Base-by-base conservation (phyloP, 148 eudicot genomes). In the Spergularia bocconei region DNA sequence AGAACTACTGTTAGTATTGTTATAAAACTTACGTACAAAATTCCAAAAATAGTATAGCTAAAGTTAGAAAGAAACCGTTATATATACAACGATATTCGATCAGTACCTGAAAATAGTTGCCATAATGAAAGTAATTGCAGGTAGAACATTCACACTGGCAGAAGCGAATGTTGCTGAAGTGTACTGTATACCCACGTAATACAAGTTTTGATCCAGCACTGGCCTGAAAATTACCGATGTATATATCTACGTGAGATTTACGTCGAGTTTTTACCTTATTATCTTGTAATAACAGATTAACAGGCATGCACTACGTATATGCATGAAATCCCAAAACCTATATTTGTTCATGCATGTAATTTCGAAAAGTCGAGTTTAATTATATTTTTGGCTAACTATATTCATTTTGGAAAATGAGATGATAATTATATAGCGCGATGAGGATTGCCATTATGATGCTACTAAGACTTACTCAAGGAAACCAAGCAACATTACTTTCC, bases 21-120 rank as follows among this genome's bases (percentile, higher is more conserved):
- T 29, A 29, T 2, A 29, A 29, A 29, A 29, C 36, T 29, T 29
- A 29, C 36, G 36, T 29, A 29, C 36, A 29, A 29, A 29, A 29
- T 2, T 29, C 36, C 36, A 29, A 29, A 29, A 29, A 29, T 29
- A 29, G 36, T 29, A 29, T 29, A 29, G 36, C 36, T 29, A 1
- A 29, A 29, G 36, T 29, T 29, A 29, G 4, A 29, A 29, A 2
- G 3, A 29, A 29, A 29, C 36, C 36, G 36, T 29, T 29, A 29
- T 29, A 29, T 9, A 44, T 44, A 9, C 48, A 6, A 44, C 7
- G 48, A 44, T 2, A 9, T 6, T 44, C n/a, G 48, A 4, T n/a
- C n/a, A n/a, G n/a, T 84, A 88, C 91, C 91, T 80, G 88, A 86
- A 82, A 81, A 86, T 77, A 53, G 88, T 77, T 11, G 91, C 89